Evolutionary conservation across 2,329 filamentous ascomycete species (phyloP), one percentile per base, ranked within the genome.

Genomic region (Nothomitra cinnamomea): DNA sequence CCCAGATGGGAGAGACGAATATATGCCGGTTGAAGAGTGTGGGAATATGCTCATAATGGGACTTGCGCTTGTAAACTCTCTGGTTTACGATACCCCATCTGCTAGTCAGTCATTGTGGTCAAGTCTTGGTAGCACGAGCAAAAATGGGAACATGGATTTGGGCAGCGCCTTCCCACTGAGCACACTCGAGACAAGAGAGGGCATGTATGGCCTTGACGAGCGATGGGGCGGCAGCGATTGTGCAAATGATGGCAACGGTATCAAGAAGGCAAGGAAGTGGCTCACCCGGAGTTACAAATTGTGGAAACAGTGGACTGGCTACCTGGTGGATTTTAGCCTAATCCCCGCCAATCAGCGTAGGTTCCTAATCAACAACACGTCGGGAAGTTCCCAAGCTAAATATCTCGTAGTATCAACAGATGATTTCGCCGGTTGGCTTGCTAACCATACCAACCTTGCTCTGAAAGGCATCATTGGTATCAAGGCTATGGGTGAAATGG

Each of bases 31-130:
- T 0, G 83, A 88, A 63, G 84, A 88, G 64, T 87, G 83, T 57
- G 84, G 83, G 19, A 83, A 87, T 64, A 87, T 94, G 75, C 73
- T 94, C 53, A 86, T 88, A 63, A 86, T 89, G 83, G 83, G 82
- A 0, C 70, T 92, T 51, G 83, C 86, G 3, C 69, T 90, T 38
- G 79, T 85, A 19, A 89, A 90, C 60, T 83, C 84, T 1, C 69
- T 90, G 53, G 77, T 71, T 48, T 85, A 87, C 58, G 71, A 75
- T 53, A 72, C 76, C 1, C 69, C 75, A 48, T 71, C 73, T 3
- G 71, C 69, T 17, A 70, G 77, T 1, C 69, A 77, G 3, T 84
- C 82, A 28, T 69, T 77, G 8, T 81, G 76, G 73, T 76, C 78
- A 13, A 67, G 70, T 2, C 57, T 69, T 17, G 72, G 71, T 13